phyloP scores from a whole-genome alignment of 1,139 yeast genomes.

The Petasospora rhodanensis region DNA sequence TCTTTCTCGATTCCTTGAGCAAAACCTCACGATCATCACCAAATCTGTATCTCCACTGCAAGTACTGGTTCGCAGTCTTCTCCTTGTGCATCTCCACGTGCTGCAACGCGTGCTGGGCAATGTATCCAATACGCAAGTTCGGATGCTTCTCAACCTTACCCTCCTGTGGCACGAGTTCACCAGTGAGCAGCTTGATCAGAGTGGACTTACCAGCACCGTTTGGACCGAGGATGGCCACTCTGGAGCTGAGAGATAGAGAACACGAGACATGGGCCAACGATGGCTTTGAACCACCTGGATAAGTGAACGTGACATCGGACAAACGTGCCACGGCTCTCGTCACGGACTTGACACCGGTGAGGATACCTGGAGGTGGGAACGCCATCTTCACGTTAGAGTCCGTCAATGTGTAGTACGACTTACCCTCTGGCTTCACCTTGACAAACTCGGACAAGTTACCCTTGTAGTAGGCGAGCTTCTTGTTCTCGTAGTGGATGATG shows the following conservation, averaged over 20 bases:
- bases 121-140: slow-evolving; percentile 94
- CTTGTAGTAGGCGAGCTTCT: slow-evolving; percentile 90
- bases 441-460: slow-evolving; percentile 95
- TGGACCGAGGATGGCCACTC: slow-evolving; percentile 96
- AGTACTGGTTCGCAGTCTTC: slow-evolving; percentile 93
- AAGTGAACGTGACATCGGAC: slow-evolving; percentile 78
- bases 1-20: slow-evolving; percentile 86
- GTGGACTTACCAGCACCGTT: slow-evolving; percentile 99
- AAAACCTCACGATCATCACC: slow-evolving; percentile 98
- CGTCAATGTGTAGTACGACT: slow-evolving; percentile 91
- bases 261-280: slow-evolving; percentile 77
- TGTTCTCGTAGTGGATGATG: slow-evolving; percentile 93
- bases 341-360: slow-evolving; percentile 92
- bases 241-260: slow-evolving; percentile 83
- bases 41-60: slow-evolving; percentile 96
- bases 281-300: slow-evolving; percentile 87
- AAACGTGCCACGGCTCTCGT: slow-evolving; percentile 95
- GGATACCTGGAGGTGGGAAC: slow-evolving; percentile 96
- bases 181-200: slow-evolving; percentile 86
- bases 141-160: slow-evolving; percentile 98
- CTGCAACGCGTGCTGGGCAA: slow-evolving; percentile 97
- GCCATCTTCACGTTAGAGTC: slow-evolving; percentile 95
- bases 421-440: slow-evolving; percentile 90
- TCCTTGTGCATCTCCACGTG: slow-evolving; percentile 97
- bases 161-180: slow-evolving; percentile 76